Base-by-base conservation (phyloP, 169 alveolate genomes). In the Babesia ovis region DNA sequence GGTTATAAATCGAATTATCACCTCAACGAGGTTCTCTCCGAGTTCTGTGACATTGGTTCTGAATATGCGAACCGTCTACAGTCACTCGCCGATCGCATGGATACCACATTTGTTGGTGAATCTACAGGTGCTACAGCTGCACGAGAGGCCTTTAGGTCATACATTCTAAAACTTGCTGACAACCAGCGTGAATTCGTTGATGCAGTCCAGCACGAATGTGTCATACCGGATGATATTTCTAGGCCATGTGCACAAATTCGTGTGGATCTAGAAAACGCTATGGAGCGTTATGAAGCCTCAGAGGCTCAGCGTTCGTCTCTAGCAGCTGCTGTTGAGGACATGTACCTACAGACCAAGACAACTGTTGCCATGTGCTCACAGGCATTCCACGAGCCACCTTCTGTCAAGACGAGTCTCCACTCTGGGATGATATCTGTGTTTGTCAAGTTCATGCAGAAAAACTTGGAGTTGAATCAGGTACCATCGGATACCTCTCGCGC, bases 161-260 rank as follows among this genome's bases (percentile, higher is more conserved):
- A 79, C 50, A 9, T 79, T 4, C 29, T 27, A 9, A 68, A 50
- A 34, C 4, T 62, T 56, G 67, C 69, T 32, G 86, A 59, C 11
- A 79, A 79, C 46, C 86, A 79, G 42, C 29, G 61, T 4, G 86
- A 79, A n/a, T 79, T 79, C 42, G 48, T 69, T 32, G 86, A 79
- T 1, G 72, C 86, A 6, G 64, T 79, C 22, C 32, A 80, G 14
- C 72, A 70, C 48, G 86, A 68, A 39, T 79, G 86, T 37, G 27
- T 58, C 22, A 31, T 69, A 12, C 69, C 67, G 34, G 27, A 56
- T 5, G 50, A 51, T n/a, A 25, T 12, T 25, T 11, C 58, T 20
- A 41, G 58, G 25, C 29, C 18, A 14, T 35, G 34, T 32, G 12
- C 46, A 3, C 59, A 27, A 9, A 37, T 79, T n/a, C 46, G 42